phyloP scores from a whole-genome alignment of 2,329 filamentous ascomycete species.

The Hymenoscyphus repandus region DNA sequence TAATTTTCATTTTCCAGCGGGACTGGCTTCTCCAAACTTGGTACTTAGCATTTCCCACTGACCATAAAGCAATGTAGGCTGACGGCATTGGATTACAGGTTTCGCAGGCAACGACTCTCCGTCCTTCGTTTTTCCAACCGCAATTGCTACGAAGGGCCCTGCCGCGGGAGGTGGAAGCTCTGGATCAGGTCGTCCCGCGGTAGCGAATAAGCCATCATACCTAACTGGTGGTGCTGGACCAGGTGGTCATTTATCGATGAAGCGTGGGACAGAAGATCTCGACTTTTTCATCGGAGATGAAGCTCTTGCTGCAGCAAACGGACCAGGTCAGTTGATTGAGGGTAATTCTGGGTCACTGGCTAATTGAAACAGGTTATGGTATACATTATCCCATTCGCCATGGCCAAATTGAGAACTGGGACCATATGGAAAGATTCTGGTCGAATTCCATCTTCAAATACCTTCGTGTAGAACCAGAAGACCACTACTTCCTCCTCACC shows the following conservation, averaged over 20 bases:
- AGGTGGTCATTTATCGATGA: constrained; percentile 75
- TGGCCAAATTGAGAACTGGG: constrained; percentile 99
- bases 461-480: constrained; percentile 92
- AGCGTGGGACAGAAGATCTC: constrained; percentile 94
- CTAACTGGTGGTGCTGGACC: constrained; percentile 85
- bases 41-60: constrained; percentile 46
- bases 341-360: neutral
- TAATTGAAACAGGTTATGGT: constrained; percentile 65
- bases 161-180: constrained; percentile 66
- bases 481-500: constrained; percentile 96
- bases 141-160: constrained; percentile 89
- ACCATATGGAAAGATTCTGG: constrained; percentile 99
- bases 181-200: constrained; percentile 81
- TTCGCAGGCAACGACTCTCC: constrained; percentile 99
- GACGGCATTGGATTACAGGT: constrained; percentile 46
- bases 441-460: constrained; percentile 99
- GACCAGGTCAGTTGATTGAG: constrained; percentile 58
- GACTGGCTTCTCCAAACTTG: constrained; percentile 98
- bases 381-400: constrained; percentile 97
- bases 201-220: constrained; percentile 93
- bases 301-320: constrained; percentile 75
- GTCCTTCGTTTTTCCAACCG: constrained; percentile 98
- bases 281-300: constrained; percentile 99
- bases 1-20: constrained; percentile 58
- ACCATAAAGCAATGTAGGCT: neutral